phyloP scores from a whole-genome alignment of 2,329 filamentous ascomycete genomes.

The Colletotrichum sp. region DNA sequence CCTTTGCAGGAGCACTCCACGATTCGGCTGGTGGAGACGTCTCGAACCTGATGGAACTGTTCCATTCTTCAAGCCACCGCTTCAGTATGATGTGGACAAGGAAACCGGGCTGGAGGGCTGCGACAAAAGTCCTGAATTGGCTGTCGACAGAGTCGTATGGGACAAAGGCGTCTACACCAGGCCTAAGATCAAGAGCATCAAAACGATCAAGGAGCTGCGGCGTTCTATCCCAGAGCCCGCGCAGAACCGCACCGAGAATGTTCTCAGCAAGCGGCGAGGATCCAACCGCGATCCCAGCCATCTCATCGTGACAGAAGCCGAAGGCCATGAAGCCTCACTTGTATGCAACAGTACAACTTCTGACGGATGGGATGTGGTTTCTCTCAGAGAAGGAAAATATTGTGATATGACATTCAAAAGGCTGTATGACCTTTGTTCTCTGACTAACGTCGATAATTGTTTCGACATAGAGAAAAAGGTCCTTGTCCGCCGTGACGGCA shows the following conservation, averaged over 20 bases:
- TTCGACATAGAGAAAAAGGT: neutral
- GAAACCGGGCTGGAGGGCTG: constrained; percentile 2
- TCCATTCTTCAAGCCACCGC: constrained; percentile 29
- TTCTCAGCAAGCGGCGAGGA: neutral
- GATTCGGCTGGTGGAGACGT: constrained; percentile 23
- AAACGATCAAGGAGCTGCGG: neutral
- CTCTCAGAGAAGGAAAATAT: constrained; percentile 30
- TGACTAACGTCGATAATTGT: neutral
- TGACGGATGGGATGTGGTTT: constrained; percentile 36
- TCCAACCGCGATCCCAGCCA: neutral
- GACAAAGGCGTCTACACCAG: constrained; percentile 9
- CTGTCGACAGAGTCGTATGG: constrained; percentile 20
- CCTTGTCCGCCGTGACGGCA: neutral
- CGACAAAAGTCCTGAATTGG: constrained; percentile 15
- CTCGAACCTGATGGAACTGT: constrained; percentile 23
- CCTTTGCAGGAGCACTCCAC: constrained; percentile 25
- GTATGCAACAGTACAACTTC: constrained; percentile 33
- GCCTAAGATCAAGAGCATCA: neutral
- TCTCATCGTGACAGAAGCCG: constrained; percentile 26
- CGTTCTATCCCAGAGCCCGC: neutral
- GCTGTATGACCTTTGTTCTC: constrained; percentile 30
- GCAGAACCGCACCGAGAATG: neutral
- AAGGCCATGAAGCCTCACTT: constrained; percentile 31
- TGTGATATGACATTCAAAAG: constrained; percentile 35
- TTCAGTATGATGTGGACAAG: constrained; percentile 25